phyloP scores from a whole-genome alignment of 176 grass and related monocot species.

The Musa beccarii region DNA sequence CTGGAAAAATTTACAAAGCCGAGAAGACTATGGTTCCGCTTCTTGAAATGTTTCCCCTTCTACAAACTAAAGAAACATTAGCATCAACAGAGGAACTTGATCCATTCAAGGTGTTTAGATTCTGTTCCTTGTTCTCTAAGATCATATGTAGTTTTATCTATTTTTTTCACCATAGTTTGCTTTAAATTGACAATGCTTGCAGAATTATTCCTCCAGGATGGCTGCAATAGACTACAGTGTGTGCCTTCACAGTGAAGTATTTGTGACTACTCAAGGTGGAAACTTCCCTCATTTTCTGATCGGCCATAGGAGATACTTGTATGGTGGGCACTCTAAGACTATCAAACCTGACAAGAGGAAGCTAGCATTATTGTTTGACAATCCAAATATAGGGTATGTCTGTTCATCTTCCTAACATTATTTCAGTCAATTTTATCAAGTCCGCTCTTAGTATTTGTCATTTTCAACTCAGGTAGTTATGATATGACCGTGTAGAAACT shows the following conservation, averaged over 20 bases:
- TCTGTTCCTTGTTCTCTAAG: not conserved
- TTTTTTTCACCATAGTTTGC: not conserved
- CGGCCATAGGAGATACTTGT: constrained; percentile 87
- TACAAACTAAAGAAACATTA: constrained; percentile 93
- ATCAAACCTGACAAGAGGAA: constrained; percentile 98
- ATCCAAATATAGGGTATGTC: constrained; percentile 69
- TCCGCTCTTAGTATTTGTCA: constrained; percentile 2
- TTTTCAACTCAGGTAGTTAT: not conserved
- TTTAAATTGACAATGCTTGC: constrained; percentile 20
- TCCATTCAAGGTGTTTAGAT: constrained; percentile 60
- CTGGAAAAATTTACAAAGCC: constrained; percentile 93
- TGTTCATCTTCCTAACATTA: not conserved
- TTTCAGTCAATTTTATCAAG: not conserved
- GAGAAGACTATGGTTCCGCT: constrained; percentile 93
- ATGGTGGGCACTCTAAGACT: constrained; percentile 87
- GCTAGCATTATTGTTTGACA: constrained; percentile 84
- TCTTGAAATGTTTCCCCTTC: constrained; percentile 94
- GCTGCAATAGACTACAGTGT: constrained; percentile 92
- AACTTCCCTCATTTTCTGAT: constrained; percentile 93
- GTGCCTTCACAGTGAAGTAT: constrained; percentile 85
- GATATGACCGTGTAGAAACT: too few relatives aligned
- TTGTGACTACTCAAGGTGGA: constrained; percentile 94
- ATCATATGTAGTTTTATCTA: not conserved
- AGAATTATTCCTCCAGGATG: constrained; percentile 99
- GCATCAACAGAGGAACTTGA: constrained; percentile 76